These are phyloP conservation scores for Aspergillus steynii DNA, from an alignment of 495 filamentous ascomycete species.

Conservation along the genomic window DNA sequence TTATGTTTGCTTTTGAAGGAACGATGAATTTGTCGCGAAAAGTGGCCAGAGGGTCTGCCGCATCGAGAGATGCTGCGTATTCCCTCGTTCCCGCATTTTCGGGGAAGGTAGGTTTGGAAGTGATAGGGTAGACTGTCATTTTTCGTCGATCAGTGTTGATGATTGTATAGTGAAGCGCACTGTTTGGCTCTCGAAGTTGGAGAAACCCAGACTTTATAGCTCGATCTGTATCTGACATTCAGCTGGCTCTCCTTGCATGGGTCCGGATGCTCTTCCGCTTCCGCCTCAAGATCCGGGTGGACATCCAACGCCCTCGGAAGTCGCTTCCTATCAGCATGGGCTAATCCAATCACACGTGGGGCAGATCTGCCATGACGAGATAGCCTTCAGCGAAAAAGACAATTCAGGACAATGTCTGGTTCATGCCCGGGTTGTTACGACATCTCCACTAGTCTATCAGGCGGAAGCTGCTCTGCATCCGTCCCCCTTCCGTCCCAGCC, in stretches of 20 bases:
- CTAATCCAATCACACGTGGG: not conserved
- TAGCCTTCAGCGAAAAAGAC: not conserved
- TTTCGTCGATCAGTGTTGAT: not conserved
- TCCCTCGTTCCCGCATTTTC: conserved; percentile 42
- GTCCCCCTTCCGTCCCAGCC: conserved; percentile 1
- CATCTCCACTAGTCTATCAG: not conserved
- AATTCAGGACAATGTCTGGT: no score
- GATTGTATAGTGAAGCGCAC: not conserved
- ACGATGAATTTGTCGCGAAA: conserved; percentile 80
- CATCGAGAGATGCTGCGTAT: conserved; percentile 67
- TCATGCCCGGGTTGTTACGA: not conserved
- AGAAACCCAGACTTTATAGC: not conserved
- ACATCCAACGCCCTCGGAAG: not conserved
- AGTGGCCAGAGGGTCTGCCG: conserved; percentile 62
- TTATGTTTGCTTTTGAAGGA: conserved; percentile 76
- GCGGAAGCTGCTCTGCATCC: conserved; percentile 3
- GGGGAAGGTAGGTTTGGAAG: conserved; percentile 35
- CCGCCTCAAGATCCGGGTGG: conserved; percentile 20
- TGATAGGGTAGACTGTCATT: conserved; percentile 20
- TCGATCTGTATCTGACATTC: not conserved
- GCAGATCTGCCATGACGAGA: not conserved
- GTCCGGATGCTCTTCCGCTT: conserved; percentile 25
- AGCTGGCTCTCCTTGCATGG: not conserved
- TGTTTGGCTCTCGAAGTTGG: not conserved
- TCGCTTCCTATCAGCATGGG: not conserved